Evolutionary conservation across 805 yeast species (phyloP).

Genomic region (Candida fluviatilis): DNA sequence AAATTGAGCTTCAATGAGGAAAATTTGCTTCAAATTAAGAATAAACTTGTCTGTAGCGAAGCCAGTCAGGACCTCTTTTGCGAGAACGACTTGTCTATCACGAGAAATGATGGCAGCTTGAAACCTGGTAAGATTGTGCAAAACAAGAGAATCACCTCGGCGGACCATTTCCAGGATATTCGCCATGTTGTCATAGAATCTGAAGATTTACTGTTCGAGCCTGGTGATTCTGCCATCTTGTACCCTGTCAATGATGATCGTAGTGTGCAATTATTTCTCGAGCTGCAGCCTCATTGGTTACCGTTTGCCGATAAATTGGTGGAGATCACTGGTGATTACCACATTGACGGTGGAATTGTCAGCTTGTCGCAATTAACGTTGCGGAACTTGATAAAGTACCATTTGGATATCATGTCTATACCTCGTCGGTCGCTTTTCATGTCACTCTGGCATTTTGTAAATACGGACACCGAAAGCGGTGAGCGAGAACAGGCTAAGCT

Average conservation of each 20-base stretch:
- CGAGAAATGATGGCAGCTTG: conserved; percentile 11
- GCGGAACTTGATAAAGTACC: conserved; percentile 68
- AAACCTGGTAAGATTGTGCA: conserved; percentile 41
- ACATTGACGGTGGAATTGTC: conserved; percentile 59
- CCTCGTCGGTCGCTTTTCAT: conserved; percentile 84
- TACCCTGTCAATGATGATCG: conserved; percentile 68
- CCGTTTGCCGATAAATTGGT: conserved; percentile 62
- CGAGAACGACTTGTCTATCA: conserved; percentile 16
- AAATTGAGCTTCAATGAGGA: conserved; percentile 22
- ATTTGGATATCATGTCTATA: conserved; percentile 75
- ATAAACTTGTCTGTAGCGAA: conserved; percentile 12
- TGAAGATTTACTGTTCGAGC: conserved; percentile 39
- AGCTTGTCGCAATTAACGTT: conserved; percentile 51
- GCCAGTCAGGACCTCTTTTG: background rate
- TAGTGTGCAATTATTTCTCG: conserved; percentile 62
- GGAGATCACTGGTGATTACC: conserved; percentile 31
- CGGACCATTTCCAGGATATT: conserved; percentile 87
- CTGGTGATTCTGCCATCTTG: conserved; percentile 80
- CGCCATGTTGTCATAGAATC: conserved; percentile 50
- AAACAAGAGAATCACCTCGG: conserved; percentile 62
- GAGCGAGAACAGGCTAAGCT: conserved; percentile 73
- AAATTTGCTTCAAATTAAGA: conserved; percentile 23
- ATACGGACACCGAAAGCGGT: conserved; percentile 47
- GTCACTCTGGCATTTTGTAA: conserved; percentile 63
- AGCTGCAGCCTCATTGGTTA: conserved; percentile 67